phyloP scores from a whole-genome alignment of 768 basidiomycete genomes.

The Baorangia bicolor region DNA sequence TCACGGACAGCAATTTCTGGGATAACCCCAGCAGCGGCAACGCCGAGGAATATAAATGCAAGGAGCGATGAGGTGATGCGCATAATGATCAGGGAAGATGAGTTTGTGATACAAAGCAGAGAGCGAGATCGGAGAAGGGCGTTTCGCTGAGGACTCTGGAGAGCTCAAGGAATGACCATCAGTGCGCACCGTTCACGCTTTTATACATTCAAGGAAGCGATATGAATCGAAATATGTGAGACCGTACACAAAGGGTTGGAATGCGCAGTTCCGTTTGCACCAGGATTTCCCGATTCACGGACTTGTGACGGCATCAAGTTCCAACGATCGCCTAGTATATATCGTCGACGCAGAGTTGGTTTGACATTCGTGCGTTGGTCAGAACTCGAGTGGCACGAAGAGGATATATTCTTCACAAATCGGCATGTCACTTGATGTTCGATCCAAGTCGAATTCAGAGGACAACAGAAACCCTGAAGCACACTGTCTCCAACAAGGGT shows the following conservation, averaged over 20 bases:
- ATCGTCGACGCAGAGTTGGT: not conserved
- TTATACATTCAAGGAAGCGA: not conserved
- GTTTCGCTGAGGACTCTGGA: not conserved
- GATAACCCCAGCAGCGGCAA: slow-evolving; percentile 1
- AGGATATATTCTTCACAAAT: not conserved
- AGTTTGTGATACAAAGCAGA: not conserved
- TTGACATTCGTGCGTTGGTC: not conserved
- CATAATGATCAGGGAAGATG: not conserved
- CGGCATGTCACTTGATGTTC: not conserved
- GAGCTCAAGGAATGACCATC: not conserved
- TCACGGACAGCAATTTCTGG: not conserved
- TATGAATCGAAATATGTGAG: not conserved
- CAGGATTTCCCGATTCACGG: not conserved
- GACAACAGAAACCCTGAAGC: not conserved
- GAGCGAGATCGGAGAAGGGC: not conserved
- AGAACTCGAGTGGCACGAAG: not conserved
- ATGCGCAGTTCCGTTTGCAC: not conserved
- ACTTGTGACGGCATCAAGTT: not conserved
- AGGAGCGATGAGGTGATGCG: not conserved
- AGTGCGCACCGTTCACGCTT: not conserved
- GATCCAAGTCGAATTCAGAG: not conserved
- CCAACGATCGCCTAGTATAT: too few relatives aligned
- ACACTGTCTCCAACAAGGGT: not conserved
- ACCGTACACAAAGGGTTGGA: not conserved
- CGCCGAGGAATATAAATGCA: not conserved